Base-by-base conservation (phyloP, 1,284 basidiomycete genomes). In the Cronartium quercuum region DNA sequence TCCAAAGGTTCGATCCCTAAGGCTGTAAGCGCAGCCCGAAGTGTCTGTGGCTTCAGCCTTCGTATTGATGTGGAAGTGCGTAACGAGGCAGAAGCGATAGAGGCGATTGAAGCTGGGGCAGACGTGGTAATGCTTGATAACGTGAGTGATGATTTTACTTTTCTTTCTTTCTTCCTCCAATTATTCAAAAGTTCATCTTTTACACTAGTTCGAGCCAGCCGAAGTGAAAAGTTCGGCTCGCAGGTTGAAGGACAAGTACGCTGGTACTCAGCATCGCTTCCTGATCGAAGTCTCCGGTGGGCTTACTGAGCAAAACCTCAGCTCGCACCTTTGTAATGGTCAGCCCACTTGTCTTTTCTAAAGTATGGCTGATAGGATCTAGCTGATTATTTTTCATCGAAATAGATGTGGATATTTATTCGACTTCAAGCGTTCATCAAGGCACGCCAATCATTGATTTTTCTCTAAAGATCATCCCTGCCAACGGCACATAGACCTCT, bases 61-160 rank as follows among this genome's bases (percentile, higher is more conserved):
- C 87, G 92, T 40, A 89, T 99, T 68, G 95, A 98, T 77, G 94
- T 98, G 44, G 96, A 99, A 82, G 95, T 96, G 42, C 86, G 89
- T 75, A 88, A 89, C 24, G 89, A 93, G 82, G 88, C 85, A 18
- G 94, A 98, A 83, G 95, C 94, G 6, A 88, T 94, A 78, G 93
- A 98, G 83, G 95, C 95, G 12, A 94, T 99, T 80, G 88, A 89
- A 47, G 94, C 95, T 1, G 95, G 95, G 3, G 95, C 94, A 37
- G 94, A 99, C 83, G 90, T 98, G 66, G 86, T 99, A 81, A 98
- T 99, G 95, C 87, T 99, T 24, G 96, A 99, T 81, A 97, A 97
- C 81, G 69, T 71, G 10, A 58, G 60, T 38, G 37, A n/a, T 37
- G 9, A 13, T 55, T n/a, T 55, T 9, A 21, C 24, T 42, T 40